Percentiles rank a stretch among this genome's conserved stretches.
Conservation (phyloP, 2,329 filamentous ascomycete genomes). For the Didymella arachidicola region DNA sequence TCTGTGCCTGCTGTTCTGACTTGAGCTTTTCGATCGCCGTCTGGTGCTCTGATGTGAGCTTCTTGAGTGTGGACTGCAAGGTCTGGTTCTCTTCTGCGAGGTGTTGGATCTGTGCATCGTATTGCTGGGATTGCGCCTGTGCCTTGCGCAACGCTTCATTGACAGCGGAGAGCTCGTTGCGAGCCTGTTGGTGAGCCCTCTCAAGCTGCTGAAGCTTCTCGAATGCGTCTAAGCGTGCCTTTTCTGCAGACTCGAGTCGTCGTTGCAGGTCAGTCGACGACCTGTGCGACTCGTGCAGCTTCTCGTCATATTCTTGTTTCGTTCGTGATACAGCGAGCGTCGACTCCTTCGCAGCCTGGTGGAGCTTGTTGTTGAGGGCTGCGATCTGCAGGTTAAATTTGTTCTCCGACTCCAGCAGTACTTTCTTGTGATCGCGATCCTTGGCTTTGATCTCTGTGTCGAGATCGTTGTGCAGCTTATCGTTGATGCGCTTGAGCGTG, state of each 20-base stretch:
- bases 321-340: slow-evolving; percentile 35
- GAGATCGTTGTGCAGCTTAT: slow-evolving; percentile 74
- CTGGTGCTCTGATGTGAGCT: slow-evolving; percentile 6
- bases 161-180: slow-evolving; percentile 36
- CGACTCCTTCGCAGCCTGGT: slow-evolving; percentile 43
- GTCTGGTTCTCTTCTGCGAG: slow-evolving; percentile 43
- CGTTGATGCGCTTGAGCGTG: slow-evolving; percentile 71
- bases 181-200: slow-evolving; percentile 35
- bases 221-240: slow-evolving; percentile 36
- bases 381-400: slow-evolving; percentile 55
- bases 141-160: slow-evolving; percentile 35
- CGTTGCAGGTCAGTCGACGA: slow-evolving; percentile 39
- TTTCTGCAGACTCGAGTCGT: slow-evolving; percentile 36
- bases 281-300: slow-evolving; percentile 37
- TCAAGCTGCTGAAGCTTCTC: slow-evolving; percentile 40
- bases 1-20: slow-evolving; percentile 21
- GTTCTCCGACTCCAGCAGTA: slow-evolving; percentile 55
- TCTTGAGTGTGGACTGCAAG: slow-evolving; percentile 28
- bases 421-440: slow-evolving; percentile 46
- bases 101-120: slow-evolving; percentile 50
- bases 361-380: slow-evolving; percentile 47
- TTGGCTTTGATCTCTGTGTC: slow-evolving; percentile 68
- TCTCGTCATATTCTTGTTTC: slow-evolving; percentile 48
- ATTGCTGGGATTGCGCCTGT: slow-evolving; percentile 35
- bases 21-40: slow-evolving; percentile 21